Base-by-base conservation (phyloP, 1,284 basidiomycete genomes). In the Puccinia polysora region DNA sequence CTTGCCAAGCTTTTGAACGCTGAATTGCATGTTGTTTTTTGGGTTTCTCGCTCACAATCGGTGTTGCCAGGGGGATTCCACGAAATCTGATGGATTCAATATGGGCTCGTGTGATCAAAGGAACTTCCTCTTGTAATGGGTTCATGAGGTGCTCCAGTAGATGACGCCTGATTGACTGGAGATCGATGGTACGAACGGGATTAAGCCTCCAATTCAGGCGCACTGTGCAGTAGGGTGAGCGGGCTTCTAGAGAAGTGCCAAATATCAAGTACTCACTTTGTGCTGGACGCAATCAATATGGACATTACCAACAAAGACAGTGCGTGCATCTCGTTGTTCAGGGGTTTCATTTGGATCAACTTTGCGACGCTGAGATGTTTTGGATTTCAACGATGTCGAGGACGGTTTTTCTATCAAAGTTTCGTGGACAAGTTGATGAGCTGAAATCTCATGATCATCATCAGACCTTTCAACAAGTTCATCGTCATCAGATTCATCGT, bases 221-320 rank as follows among this genome's bases (percentile, higher is more conserved):
- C n/a, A n/a, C n/a, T n/a, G 25, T 53, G 5, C 6, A n/a, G 30
- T 12, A 56, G 28, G 32, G 38, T 7, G 43, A 67, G 18, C 7
- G 12, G 34, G 20, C 20, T 2, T 60, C 43, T 18, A 58, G 20
- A 69, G 8, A 49, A 8, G 10, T n/a, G n/a, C n/a, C 38, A 30
- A 23, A 2, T 10, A 45, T 18, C 30, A 40, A 25, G 18, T 23
- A 30, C 65, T 47, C 7, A 70, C 67, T 45, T 63, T 71, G 23
- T 30, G 52, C 25, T 38, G 52, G 34, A 55, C 58, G 30, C 69
- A 71, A 28, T 63, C 58, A n/a, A 71, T 52, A 28, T 53, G 59
- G 5, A 71, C 59, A 38, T 71, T 71, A 36, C 69, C 69, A 10
- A 71, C 50, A 15, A 71, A 71, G 23, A 71, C 69, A 0, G 69